Conservation (phyloP, 305 asterid species). For the Striga hermonthica region DNA sequence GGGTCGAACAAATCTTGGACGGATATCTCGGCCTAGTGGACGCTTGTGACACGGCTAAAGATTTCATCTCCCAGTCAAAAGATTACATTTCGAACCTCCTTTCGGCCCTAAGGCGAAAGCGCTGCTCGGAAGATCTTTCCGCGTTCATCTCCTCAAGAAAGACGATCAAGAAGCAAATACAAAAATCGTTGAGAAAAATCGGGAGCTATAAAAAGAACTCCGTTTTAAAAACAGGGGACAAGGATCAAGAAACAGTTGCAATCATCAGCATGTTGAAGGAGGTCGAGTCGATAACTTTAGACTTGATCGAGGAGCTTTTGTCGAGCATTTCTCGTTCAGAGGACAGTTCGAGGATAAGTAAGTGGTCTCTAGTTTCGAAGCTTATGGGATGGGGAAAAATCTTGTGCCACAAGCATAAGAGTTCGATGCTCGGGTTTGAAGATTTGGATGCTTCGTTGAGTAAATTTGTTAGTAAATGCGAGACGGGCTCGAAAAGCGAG, state of each 20-base stretch:
- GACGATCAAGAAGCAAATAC: too few relatives aligned
- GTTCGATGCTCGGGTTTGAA: conserved; percentile 25
- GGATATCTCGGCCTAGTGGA: conserved; percentile 34
- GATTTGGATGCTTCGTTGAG: background rate
- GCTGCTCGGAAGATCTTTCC: too few relatives aligned
- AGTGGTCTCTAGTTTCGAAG: background rate
- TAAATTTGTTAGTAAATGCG: background rate
- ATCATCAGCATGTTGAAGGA: conserved; percentile 25
- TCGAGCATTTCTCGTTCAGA: background rate
- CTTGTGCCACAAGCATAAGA: background rate
- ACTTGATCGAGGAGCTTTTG: background rate
- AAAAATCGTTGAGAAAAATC: too few relatives aligned
- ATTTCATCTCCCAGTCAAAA: conserved; percentile 36
- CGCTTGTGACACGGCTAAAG: conserved; percentile 31
- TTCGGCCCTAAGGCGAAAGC: conserved; percentile 2
- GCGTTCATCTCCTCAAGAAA: too few relatives aligned
- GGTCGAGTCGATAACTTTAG: background rate
- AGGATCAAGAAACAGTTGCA: conserved; percentile 31
- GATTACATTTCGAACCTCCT: conserved; percentile 22
- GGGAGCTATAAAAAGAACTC: too few relatives aligned
- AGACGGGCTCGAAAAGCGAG: conserved; percentile 29
- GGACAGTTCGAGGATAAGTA: background rate
- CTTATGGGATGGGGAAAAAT: background rate
- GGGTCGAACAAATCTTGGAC: conserved; percentile 34
- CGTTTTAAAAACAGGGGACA: conserved; percentile 2